Evolutionary conservation across 2,329 filamentous ascomycete species (phyloP), one percentile per base, ranked within the genome.

Genomic region (Penicillium capsulatum): DNA sequence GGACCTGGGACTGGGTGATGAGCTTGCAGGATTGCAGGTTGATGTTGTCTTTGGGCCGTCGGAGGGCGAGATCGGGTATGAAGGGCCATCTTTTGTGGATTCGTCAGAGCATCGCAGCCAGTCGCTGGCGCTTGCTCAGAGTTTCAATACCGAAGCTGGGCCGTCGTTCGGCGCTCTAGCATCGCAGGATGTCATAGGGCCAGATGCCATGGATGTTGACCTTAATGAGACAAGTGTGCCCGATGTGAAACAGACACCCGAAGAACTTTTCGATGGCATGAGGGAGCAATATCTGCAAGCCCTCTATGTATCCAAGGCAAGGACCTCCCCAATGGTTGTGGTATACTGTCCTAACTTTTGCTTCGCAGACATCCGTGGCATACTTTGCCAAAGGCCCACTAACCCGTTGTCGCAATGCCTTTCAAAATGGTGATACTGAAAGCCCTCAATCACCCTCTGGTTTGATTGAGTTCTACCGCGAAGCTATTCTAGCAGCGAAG

Each of bases 301-400:
- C 42, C 59, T 70, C 22, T 70, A 70, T 38, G 53, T 66, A 3
- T 69, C 67, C 20, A 69, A 69, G 58, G 66, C 67, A 42, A 39
- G 42, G 37, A 42, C 42, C 11, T 3, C 10, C 5, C 15, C 16
- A 7, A 13, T 30, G 26, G 22, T 22, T 16, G n/a, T 16, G 15
- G 16, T 7, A n/a, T 31, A 28, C 13, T 31, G 15, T 38, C 22
- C 48, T 57, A 13, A 59, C 41, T 40, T 22, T 27, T 16, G n/a
- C 7, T 42, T 17, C 17, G 9, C 34, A 71, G 60, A 66, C 69
- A n/a, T 72, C 70, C 17, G 56, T 74, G 38, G 71, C 71, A 38
- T 74, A 73, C 49, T 74, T 73, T 51, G 70, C 70, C 24, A 74
- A 74, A 57, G 71, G 71, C 3, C 70, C 71, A 11, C 54, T 74